Conservation (phyloP, 2,329 filamentous ascomycete species). For the Colletotrichum horii region DNA sequence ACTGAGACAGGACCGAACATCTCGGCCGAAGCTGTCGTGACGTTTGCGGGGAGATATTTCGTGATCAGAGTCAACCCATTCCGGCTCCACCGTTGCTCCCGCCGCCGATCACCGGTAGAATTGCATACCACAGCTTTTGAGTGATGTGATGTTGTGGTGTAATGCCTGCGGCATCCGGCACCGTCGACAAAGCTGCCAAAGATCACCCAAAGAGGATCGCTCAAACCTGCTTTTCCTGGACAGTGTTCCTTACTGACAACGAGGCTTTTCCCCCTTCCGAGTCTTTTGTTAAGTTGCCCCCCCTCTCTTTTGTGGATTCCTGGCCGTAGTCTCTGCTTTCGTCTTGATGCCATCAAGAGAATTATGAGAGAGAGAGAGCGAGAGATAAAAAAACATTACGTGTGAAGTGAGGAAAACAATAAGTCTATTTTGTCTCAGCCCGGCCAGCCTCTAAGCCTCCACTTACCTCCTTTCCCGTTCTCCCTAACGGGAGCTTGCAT, state of each 20-base stretch:
- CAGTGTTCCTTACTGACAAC: background rate
- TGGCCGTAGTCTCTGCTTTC: background rate
- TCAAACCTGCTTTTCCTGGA: background rate
- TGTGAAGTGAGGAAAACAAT: background rate
- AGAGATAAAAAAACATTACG: background rate
- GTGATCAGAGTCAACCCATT: background rate
- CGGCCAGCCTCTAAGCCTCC: background rate
- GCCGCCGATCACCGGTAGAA: slow-evolving; percentile 14
- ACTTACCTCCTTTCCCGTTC: slow-evolving; percentile 4
- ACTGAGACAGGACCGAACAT: background rate
- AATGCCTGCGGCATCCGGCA: background rate
- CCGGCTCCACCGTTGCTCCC: slow-evolving; percentile 8
- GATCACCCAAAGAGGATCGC: background rate
- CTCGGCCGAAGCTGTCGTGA: slow-evolving; percentile 10
- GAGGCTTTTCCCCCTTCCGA: background rate
- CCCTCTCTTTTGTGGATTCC: background rate
- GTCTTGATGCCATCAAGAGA: background rate
- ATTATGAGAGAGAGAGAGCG: background rate
- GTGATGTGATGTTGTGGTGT: background rate
- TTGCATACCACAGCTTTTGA: background rate
- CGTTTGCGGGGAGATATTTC: slow-evolving; percentile 9
- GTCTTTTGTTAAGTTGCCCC: background rate
- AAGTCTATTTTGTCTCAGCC: slow-evolving; percentile 11
- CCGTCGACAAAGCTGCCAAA: background rate
- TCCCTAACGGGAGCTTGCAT: background rate